Percentiles rank a stretch among this genome's conserved stretches.
Evolutionary conservation across 371 early-diverging fungal genomes (phyloP).

Genomic region (Mucor ambiguus): DNA sequence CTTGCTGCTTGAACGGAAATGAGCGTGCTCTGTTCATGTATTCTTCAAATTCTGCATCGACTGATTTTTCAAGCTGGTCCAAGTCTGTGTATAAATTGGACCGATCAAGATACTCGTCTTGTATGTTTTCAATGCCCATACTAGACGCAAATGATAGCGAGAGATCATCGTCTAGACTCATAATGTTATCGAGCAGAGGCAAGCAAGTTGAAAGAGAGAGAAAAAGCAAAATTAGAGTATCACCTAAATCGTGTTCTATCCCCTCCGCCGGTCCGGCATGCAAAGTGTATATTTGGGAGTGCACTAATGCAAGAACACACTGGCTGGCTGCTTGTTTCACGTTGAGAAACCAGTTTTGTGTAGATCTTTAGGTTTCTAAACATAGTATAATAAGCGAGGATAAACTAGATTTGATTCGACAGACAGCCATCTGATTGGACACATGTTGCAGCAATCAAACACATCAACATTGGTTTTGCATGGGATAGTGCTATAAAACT

Average conservation of each 20-base stretch:
- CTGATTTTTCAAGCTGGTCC: conserved; percentile 27
- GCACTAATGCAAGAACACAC: background rate
- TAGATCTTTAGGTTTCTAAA: background rate
- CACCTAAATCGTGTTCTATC: background rate
- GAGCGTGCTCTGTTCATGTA: conserved; percentile 22
- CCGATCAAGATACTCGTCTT: background rate
- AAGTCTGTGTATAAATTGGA: conserved; percentile 27
- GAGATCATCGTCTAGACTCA: conserved; percentile 11
- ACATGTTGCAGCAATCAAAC: background rate
- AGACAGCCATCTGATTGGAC: background rate
- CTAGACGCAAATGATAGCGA: conserved; percentile 25
- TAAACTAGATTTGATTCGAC: background rate
- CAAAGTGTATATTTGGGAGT: background rate
- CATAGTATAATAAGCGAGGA: background rate
- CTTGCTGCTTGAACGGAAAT: conserved; percentile 10
- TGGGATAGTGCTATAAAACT: background rate
- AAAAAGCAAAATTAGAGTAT: background rate
- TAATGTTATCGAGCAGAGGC: background rate
- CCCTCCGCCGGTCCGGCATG: background rate
- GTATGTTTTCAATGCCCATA: conserved; percentile 13
- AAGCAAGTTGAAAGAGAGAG: background rate
- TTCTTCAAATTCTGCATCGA: conserved; percentile 28
- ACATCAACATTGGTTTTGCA: background rate
- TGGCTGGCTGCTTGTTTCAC: background rate
- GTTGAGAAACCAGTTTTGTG: background rate